These are phyloP conservation scores for Entomortierella lignicola DNA, from an alignment of 192 early-diverging fungal genomes.

Conservation along the genomic window DNA sequence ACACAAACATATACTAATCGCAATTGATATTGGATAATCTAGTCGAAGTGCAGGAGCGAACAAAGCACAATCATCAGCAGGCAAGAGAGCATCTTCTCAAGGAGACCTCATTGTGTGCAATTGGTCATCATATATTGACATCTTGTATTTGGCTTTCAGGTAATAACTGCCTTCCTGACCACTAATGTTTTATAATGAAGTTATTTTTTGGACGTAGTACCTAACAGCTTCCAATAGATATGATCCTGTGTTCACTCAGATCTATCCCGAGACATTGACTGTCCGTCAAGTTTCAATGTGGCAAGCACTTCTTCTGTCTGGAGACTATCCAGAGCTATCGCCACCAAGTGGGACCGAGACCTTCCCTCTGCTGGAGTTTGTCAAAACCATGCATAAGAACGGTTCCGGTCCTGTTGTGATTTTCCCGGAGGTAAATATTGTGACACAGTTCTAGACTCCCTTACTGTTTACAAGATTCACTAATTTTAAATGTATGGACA, in stretches of 20 bases:
- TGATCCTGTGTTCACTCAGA: constrained; percentile 71
- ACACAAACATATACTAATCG: not conserved
- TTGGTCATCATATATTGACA: constrained; percentile 86
- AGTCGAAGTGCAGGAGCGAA: constrained; percentile 38
- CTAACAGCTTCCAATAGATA: constrained; percentile 51
- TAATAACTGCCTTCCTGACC: constrained; percentile 34
- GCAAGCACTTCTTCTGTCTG: constrained; percentile 63
- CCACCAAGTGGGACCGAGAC: constrained; percentile 44
- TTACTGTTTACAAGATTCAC: not conserved
- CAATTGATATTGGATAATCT: not conserved
- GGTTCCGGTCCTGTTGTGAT: constrained; percentile 68
- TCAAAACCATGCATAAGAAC: constrained; percentile 50
- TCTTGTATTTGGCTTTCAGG: constrained; percentile 77
- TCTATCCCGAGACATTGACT: constrained; percentile 58
- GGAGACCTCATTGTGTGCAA: constrained; percentile 88
- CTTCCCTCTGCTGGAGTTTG: constrained; percentile 56
- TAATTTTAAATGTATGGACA: constrained; percentile 1
- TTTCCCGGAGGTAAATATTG: constrained; percentile 70
- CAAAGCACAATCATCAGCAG: constrained; percentile 30
- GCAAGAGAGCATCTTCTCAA: constrained; percentile 35
- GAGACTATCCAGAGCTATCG: constrained; percentile 58
- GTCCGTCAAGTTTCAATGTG: constrained; percentile 65
- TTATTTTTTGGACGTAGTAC: not conserved
- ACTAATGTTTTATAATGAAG: not conserved
- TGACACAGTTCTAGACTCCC: not conserved